Evolutionary conservation across 2,329 filamentous ascomycete species (phyloP), one percentile per base, ranked within the genome.

Genomic region (Talaromyces sp.): DNA sequence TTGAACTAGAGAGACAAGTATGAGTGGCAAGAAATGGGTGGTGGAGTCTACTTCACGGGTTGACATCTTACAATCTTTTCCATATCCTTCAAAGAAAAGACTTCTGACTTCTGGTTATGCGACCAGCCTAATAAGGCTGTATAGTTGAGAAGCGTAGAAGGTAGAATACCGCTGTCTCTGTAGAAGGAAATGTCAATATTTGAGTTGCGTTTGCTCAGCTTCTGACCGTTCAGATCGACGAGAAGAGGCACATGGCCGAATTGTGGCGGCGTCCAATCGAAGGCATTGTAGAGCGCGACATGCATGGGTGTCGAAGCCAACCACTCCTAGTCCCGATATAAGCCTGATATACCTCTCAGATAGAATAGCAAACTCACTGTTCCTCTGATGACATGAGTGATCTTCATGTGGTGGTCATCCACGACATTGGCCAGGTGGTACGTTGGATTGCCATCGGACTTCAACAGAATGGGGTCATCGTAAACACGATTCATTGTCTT

Each of bases 401-500:
- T 96, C 66, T 91, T 82, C 95, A 99, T 99, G 66, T 90, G 83
- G 76, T 97, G 92, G 73, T 99, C 95, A 73, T 99, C 95, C 4
- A 99, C 89, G 9, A 99, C 94, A 73, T 98, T 99, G 4, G 95
- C 95, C 67, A 99, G 89, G 77, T 99, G 95, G 73, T 99, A 99
- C 0, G 96, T 99, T 0, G 95, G 95, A 69, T 90, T 90, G 0
- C 93, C 93, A 74, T 99, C 95, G 0, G 89, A 89, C 77, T 99
- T 99, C 66, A 97, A 82, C 47, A 99, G 82, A 67, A 99, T 91
- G 22, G 93, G 94, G 73, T 98, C 93, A 69, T 95, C 92, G 68
- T 84, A 89, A 27, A 84, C 83, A 41, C 77, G 78, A 62, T 83
- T 80, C 66, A 78, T 79, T 60, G 77, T 72, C 41, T 77, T 76